Conservation (phyloP, 2,329 filamentous ascomycete genomes). For the Colletotrichum trifolii region DNA sequence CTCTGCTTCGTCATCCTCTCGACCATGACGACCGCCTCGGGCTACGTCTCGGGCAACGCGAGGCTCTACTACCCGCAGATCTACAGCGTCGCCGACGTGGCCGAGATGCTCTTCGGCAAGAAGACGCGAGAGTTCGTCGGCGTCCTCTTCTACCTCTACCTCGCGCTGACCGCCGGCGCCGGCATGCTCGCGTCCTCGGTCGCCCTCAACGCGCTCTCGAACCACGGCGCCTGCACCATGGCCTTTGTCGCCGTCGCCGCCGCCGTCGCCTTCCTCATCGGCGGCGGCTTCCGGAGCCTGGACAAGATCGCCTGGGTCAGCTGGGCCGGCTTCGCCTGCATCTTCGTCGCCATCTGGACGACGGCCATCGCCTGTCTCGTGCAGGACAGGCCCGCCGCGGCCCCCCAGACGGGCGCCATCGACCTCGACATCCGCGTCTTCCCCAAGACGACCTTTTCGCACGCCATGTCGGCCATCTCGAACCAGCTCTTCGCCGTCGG, state of each 20-base stretch:
- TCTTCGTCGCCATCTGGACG: conserved; percentile 39
- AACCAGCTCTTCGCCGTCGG: conserved; percentile 51
- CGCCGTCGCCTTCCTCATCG: conserved; percentile 43
- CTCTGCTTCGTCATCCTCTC: conserved; percentile 48
- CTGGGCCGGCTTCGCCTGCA: conserved; percentile 41
- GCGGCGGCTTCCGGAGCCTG: conserved; percentile 45
- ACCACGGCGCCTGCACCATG: conserved; percentile 52
- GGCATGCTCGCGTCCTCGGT: conserved; percentile 54
- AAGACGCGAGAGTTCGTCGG: conserved; percentile 56
- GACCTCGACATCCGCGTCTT: conserved; percentile 44
- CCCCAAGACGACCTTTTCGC: conserved; percentile 42
- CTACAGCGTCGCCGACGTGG: conserved; percentile 64
- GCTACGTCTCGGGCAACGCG: conserved; percentile 59
- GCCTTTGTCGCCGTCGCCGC: conserved; percentile 51
- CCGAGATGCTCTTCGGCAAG: conserved; percentile 57
- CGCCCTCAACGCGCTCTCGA: conserved; percentile 51
- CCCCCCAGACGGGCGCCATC: conserved; percentile 38
- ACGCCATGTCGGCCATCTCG: conserved; percentile 45
- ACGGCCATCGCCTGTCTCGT: conserved; percentile 45
- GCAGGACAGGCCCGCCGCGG: conserved; percentile 43
- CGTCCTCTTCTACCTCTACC: conserved; percentile 46
- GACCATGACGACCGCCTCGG: conserved; percentile 58
- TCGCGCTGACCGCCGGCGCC: conserved; percentile 46
- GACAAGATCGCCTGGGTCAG: conserved; percentile 47
- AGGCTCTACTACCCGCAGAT: conserved; percentile 60